Conservation (phyloP, 139 green algal genomes). For the Edaphochlamys debaryana region DNA sequence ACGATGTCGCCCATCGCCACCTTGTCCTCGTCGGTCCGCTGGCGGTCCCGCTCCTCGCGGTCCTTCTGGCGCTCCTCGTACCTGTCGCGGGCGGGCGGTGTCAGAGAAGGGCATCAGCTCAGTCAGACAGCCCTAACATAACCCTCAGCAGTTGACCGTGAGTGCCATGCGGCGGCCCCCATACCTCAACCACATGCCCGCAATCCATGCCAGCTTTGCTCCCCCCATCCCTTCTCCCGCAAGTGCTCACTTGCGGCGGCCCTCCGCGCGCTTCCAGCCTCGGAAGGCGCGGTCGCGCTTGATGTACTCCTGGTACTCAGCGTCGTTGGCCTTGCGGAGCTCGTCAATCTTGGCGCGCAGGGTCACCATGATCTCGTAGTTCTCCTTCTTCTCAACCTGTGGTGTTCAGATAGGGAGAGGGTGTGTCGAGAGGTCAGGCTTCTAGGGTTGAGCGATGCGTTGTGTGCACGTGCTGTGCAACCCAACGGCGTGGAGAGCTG, state of each 20-base stretch:
- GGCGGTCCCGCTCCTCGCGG: constrained; percentile 32
- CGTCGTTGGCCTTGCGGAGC: constrained; percentile 40
- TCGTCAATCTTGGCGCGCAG: constrained; percentile 46
- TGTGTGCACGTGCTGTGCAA: no score
- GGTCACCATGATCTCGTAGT: constrained; percentile 41
- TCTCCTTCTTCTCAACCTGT: constrained; percentile 47
- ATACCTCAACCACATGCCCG: no score
- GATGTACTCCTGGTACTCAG: constrained; percentile 59
- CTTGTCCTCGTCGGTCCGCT: constrained; percentile 35
- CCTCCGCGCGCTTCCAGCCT: constrained; percentile 36
- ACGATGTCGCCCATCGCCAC: constrained; percentile 1
- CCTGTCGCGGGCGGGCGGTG: no score
- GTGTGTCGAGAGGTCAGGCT: no score
- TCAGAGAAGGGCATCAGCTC: no score
- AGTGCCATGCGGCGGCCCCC: no score
- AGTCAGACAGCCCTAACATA: no score
- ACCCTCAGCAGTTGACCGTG: no score
- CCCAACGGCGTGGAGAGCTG: no score
- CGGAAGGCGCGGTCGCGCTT: constrained; percentile 55
- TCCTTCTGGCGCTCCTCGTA: constrained; percentile 54
- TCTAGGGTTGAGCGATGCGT: no score
- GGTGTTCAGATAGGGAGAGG: not conserved
- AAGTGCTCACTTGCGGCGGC: constrained; percentile 46
- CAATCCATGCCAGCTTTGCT: no score
- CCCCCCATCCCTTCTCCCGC: no score